phyloP scores from a whole-genome alignment of 2,329 filamentous ascomycete genomes.

The Aspergillus persii region DNA sequence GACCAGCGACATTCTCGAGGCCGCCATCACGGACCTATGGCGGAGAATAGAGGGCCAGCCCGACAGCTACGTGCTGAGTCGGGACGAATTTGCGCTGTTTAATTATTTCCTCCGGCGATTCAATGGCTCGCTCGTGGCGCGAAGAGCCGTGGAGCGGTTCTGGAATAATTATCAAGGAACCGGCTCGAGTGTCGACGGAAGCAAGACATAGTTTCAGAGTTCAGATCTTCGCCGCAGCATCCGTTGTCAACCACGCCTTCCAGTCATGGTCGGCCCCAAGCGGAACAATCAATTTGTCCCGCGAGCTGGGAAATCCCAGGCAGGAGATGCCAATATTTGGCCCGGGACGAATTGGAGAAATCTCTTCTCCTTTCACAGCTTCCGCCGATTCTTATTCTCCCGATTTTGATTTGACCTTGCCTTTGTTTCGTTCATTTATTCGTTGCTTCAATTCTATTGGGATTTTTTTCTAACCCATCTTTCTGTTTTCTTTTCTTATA shows the following conservation, averaged over 20 bases:
- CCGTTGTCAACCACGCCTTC: not conserved
- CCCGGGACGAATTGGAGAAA: not conserved
- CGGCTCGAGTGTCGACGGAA: conserved; percentile 22
- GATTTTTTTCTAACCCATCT: too few species aligned
- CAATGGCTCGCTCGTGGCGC: conserved; percentile 50
- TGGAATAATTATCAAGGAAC: conserved; percentile 48
- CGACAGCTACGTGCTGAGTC: conserved; percentile 67
- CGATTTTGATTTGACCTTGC: not conserved
- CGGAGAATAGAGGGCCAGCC: conserved; percentile 63
- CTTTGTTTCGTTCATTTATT: too few species aligned
- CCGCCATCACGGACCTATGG: conserved; percentile 65
- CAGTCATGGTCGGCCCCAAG: not conserved
- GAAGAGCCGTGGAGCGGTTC: conserved; percentile 55
- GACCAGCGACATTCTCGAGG: conserved; percentile 65
- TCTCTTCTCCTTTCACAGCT: not conserved
- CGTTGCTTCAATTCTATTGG: too few species aligned
- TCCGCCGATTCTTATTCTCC: not conserved
- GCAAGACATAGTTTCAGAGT: conserved; percentile 20
- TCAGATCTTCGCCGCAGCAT: not conserved
- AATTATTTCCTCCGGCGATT: conserved; percentile 77
- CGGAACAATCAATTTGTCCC: not conserved
- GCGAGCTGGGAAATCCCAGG: not conserved
- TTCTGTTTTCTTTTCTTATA: not conserved
- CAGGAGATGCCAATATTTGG: not conserved
- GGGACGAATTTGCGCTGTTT: conserved; percentile 80